Evolutionary conservation across 1,139 yeast species (phyloP).

Genomic region (Magnusiomyces tetraspermus): DNA sequence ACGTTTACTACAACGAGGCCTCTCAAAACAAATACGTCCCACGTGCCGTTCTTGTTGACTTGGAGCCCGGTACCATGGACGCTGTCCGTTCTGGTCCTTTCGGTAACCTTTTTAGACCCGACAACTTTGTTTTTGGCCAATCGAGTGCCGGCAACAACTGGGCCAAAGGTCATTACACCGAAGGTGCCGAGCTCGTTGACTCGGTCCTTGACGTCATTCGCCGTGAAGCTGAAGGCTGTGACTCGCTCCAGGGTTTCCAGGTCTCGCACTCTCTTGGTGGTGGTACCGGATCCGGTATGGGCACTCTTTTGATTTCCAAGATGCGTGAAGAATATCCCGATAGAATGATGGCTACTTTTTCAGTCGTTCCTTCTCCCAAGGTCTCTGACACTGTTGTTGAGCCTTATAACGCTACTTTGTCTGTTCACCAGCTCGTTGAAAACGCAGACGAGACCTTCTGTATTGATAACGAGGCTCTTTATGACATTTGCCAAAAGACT

Average conservation of each 20-base stretch:
- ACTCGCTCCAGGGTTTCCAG: slow-evolving; percentile 41
- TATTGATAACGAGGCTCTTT: slow-evolving; percentile 39
- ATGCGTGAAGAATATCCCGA: slow-evolving; percentile 39
- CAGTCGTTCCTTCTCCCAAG: slow-evolving; percentile 39
- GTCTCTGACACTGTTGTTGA: slow-evolving; percentile 40
- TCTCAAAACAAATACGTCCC: slow-evolving; percentile 37
- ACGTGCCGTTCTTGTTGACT: slow-evolving; percentile 39
- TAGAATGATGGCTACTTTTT: slow-evolving; percentile 40
- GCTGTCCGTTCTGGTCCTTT: slow-evolving; percentile 36
- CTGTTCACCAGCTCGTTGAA: slow-evolving; percentile 38
- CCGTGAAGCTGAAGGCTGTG: slow-evolving; percentile 39
- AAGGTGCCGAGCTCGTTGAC: slow-evolving; percentile 40
- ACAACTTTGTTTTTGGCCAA: slow-evolving; percentile 38
- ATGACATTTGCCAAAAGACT: slow-evolving; percentile 37
- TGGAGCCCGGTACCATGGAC: slow-evolving; percentile 41
- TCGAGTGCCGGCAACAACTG: slow-evolving; percentile 43
- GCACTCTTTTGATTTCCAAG: slow-evolving; percentile 35
- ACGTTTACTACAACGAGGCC: slow-evolving; percentile 31
- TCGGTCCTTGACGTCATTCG: slow-evolving; percentile 39
- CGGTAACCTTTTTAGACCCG: slow-evolving; percentile 39
- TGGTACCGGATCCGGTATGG: slow-evolving; percentile 41
- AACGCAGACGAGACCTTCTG: slow-evolving; percentile 39
- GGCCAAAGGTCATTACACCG: slow-evolving; percentile 43
- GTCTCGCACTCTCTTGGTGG: slow-evolving; percentile 41
- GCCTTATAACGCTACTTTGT: slow-evolving; percentile 38